Base-by-base conservation (phyloP, 257 asterid genomes). In the Avicennia marina region DNA sequence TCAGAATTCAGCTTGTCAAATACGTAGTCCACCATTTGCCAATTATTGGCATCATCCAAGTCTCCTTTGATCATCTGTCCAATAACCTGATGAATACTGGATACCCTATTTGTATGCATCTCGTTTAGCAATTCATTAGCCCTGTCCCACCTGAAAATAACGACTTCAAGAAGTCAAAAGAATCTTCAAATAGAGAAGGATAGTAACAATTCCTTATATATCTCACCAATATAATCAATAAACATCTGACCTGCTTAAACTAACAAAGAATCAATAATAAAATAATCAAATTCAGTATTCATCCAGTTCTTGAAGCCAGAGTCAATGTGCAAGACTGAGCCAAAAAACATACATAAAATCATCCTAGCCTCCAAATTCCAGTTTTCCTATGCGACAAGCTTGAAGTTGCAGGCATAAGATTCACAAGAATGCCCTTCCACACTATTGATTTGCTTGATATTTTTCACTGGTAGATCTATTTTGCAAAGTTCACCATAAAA, bases 1-100 rank as follows among this genome's bases (percentile, higher is more conserved):
- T 88, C 95, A 24, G 91, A 83, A 38, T 66, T 83, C 56, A 91
- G 95, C 73, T 88, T 88, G 76, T 91, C 95, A 59, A 91, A 85
- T 43, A 82, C 90, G 64, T 85, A 85, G 65, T 91, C 98, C 20
- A 87, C 98, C 93, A 85, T 91, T 74, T 88, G 98, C 98, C 98
- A 91, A 67, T 85, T 91, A 76, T 42, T 73, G 7, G 42, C 71
- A 69, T 91, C 98, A 68, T 91, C 98, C 41, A 64, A 83, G 26
- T 87, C 85, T 53, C 96, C 98, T 57, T 69, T 80, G 64, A 91
- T 91, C 98, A 88, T 88, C 81, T 81, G 88, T 26, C 94, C 94
- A 45, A 88, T 88, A 33, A 85, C 87, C 72, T 81, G 93, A 64
- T 85, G 95, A 76, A 80, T 76, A 66, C 81, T 84, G 25, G 93